Percentiles rank a stretch among this genome's conserved stretches.
These are phyloP conservation scores for Candida yuanshanica DNA, from an alignment of 805 yeast species.

Conservation along the genomic window DNA sequence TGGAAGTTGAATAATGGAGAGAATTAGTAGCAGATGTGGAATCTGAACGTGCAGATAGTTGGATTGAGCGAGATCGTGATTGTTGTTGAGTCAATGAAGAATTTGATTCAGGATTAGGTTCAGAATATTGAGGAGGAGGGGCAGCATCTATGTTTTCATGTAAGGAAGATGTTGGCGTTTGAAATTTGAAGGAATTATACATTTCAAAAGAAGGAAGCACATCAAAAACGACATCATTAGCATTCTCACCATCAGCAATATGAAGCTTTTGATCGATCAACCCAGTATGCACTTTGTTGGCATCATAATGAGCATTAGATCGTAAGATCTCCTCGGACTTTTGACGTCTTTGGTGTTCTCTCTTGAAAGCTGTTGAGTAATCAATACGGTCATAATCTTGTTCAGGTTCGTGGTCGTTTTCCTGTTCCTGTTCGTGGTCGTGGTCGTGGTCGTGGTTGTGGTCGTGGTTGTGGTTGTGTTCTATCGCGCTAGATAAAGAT, in stretches of 20 bases:
- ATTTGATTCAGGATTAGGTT: not conserved
- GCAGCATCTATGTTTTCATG: constrained; percentile 23
- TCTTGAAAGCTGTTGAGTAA: constrained; percentile 8
- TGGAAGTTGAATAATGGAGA: not conserved
- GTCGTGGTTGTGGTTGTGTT: not conserved
- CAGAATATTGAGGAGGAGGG: constrained; percentile 31
- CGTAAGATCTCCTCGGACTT: constrained; percentile 2
- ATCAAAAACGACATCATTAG: constrained; percentile 33
- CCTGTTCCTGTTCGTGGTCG: not conserved
- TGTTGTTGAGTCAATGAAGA: not conserved
- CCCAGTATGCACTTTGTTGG: constrained; percentile 3
- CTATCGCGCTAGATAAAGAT: too few species aligned
- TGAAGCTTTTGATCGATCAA: not conserved
- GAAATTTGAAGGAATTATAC: constrained; percentile 44
- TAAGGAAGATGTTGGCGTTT: constrained; percentile 34
- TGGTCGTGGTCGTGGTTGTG: not conserved
- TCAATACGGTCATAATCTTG: constrained; percentile 7
- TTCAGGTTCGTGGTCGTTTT: not conserved
- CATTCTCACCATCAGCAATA: not conserved
- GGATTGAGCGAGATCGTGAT: not conserved
- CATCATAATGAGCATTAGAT: constrained; percentile 1
- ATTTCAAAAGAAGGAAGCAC: constrained; percentile 65
- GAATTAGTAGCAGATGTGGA: not conserved
- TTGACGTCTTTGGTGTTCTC: constrained; percentile 6
- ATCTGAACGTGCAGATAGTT: not conserved